These are phyloP conservation scores for Aspergillus nanangensis DNA, from an alignment of 495 filamentous ascomycete genomes.

Conservation along the genomic window DNA sequence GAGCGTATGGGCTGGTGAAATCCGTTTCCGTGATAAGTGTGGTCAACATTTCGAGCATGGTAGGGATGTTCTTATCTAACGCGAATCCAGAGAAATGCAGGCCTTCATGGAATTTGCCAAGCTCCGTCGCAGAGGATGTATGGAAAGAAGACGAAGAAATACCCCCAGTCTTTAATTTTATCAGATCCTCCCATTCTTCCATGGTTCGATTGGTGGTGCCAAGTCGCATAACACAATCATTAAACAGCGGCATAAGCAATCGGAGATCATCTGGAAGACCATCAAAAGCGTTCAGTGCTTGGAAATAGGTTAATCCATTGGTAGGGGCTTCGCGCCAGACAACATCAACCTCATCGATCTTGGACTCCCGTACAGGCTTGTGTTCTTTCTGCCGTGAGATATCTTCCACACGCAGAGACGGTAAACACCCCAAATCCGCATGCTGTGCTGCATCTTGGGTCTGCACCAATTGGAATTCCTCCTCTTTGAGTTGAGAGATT, in stretches of 20 bases:
- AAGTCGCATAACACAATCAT: slow-evolving; percentile 85
- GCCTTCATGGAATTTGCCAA: slow-evolving; percentile 70
- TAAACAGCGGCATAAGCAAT: slow-evolving; percentile 82
- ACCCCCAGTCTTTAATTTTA: slow-evolving; percentile 95
- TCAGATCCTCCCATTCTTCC: slow-evolving; percentile 92
- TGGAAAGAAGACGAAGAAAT: slow-evolving; percentile 75
- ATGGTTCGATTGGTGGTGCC: slow-evolving; percentile 83
- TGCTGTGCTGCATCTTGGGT: slow-evolving; percentile 79
- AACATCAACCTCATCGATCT: slow-evolving; percentile 62
- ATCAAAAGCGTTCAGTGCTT: slow-evolving; percentile 74
- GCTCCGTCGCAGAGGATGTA: slow-evolving; percentile 66
- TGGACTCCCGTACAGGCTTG: slow-evolving; percentile 63
- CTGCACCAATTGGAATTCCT: slow-evolving; percentile 74
- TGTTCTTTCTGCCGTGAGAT: slow-evolving; percentile 75
- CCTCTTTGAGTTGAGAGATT: slow-evolving; percentile 59
- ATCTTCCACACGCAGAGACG: slow-evolving; percentile 80
- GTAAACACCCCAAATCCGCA: slow-evolving; percentile 81
- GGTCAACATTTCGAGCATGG: slow-evolving; percentile 83
- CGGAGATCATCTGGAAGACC: slow-evolving; percentile 82
- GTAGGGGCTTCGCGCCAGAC: slow-evolving; percentile 91
- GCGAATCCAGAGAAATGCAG: slow-evolving; percentile 79
- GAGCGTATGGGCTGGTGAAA: slow-evolving; percentile 76
- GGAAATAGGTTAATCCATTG: slow-evolving; percentile 94
- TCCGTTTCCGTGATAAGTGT: slow-evolving; percentile 81
- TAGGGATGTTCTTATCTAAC: slow-evolving; percentile 80